A percentile compares a stretch with the other conserved stretches of the same genome.
These are phyloP conservation scores for Globisporangium cederbergense DNA, from an alignment of 352 stramenopile genomes.

Conservation along the genomic window DNA sequence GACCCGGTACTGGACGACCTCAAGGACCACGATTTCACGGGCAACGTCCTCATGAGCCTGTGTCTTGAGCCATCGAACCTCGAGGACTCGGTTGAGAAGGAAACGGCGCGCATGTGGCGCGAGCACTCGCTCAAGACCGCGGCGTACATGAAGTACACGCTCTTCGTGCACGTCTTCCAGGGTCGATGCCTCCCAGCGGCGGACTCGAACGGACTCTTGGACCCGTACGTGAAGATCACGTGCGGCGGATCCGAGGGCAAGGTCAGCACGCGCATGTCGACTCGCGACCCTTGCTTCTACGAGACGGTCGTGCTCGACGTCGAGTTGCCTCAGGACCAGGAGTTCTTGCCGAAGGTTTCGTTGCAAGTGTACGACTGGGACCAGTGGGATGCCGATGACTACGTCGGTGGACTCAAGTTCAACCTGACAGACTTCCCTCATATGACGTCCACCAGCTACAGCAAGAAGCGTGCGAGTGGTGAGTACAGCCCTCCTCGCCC, in stretches of 20 bases:
- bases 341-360: conserved; percentile 67
- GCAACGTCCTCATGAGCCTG: conserved; percentile 80
- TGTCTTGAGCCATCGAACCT: conserved; percentile 41
- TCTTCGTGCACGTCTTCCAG: conserved; percentile 85
- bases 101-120: conserved; percentile 47
- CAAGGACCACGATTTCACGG: conserved; percentile 79
- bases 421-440: conserved; percentile 55
- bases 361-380: conserved; percentile 80
- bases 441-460: conserved; percentile 58
- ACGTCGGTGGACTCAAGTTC: conserved; percentile 58
- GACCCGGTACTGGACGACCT: conserved; percentile 79
- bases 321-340: conserved; percentile 60
- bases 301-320: conserved; percentile 77
- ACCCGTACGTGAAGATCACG: conserved; percentile 85
- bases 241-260: conserved; percentile 70
- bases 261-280: conserved; percentile 56
- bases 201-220: conserved; percentile 69
- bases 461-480: conserved; percentile 36
- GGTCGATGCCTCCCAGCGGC: conserved; percentile 63
- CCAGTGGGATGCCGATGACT: conserved; percentile 69
- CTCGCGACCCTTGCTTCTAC: conserved; percentile 82
- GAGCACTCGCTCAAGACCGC: conserved; percentile 51
- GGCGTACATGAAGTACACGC: conserved; percentile 72
- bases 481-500: conserved; percentile 57
- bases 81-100: conserved; percentile 31